These are phyloP conservation scores for Odontarrhena argentea DNA, from an alignment of 345 rosid species.

Conservation along the genomic window DNA sequence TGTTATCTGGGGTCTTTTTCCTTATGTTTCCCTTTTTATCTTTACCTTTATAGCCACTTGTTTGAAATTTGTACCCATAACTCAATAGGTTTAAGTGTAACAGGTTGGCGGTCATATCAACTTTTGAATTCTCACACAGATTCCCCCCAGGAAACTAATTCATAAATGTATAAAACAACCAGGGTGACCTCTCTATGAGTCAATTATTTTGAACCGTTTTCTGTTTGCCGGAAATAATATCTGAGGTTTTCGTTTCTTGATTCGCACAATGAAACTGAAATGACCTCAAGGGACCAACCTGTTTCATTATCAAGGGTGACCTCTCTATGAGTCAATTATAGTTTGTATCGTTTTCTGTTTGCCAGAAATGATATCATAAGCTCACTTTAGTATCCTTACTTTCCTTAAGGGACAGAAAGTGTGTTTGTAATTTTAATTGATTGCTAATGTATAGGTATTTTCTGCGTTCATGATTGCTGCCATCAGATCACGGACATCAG, in stretches of 20 bases:
- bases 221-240: not conserved
- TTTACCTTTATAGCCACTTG: not conserved
- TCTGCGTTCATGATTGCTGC: slow-evolving; percentile 69
- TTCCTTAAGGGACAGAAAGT: slow-evolving; percentile 15
- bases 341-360: slow-evolving; percentile 1
- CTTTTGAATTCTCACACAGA: slow-evolving; percentile 3
- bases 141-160: no score
- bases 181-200: slow-evolving; percentile 24
- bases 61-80: not conserved
- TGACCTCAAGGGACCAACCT: slow-evolving; percentile 1
- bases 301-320: slow-evolving; percentile 12
- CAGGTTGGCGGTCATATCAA: not conserved
- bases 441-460: slow-evolving; percentile 56
- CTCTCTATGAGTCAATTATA: slow-evolving; percentile 9
- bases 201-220: slow-evolving; percentile 4
- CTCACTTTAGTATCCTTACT: slow-evolving; percentile 8
- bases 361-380: slow-evolving; percentile 1
- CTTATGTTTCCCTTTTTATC: not conserved
- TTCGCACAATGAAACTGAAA: slow-evolving; percentile 2
- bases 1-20: not conserved
- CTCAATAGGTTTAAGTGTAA: not conserved
- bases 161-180: not conserved
- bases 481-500: slow-evolving; percentile 61
- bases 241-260: not conserved
- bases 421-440: slow-evolving; percentile 26